These are phyloP conservation scores for Purpureocillium lavendulum DNA, from an alignment of 2,329 filamentous ascomycete genomes.

Conservation along the genomic window DNA sequence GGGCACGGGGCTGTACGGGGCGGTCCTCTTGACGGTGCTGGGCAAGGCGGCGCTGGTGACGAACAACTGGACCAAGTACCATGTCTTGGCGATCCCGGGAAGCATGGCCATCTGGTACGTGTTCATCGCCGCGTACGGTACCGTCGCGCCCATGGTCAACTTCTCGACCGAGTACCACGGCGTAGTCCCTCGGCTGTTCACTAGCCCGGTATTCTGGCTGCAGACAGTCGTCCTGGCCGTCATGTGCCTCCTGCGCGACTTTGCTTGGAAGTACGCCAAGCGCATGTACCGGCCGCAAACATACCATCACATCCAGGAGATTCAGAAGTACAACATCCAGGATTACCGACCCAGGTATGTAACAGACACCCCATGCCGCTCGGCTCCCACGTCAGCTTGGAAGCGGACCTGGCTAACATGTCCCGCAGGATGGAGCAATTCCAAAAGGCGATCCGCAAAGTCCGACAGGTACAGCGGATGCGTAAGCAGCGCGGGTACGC, in stretches of 20 bases:
- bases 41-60: slow-evolving; percentile 92
- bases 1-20: slow-evolving; percentile 90
- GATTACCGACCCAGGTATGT: slow-evolving; percentile 89
- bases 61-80: slow-evolving; percentile 98
- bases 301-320: slow-evolving; percentile 98
- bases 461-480: slow-evolving; percentile 97
- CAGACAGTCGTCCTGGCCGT: slow-evolving; percentile 75
- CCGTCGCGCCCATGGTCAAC: slow-evolving; percentile 70
- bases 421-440: slow-evolving; percentile 88
- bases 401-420: not conserved
- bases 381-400: not conserved
- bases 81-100: slow-evolving; percentile 88
- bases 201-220: slow-evolving; percentile 81
- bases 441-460: slow-evolving; percentile 98
- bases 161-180: slow-evolving; percentile 82
- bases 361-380: too few relatives aligned
- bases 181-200: slow-evolving; percentile 72
- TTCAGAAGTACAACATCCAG: slow-evolving; percentile 99
- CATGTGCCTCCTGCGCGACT: slow-evolving; percentile 78
- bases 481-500: slow-evolving; percentile 98
- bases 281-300: slow-evolving; percentile 94
- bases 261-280: slow-evolving; percentile 95
- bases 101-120: slow-evolving; percentile 86
- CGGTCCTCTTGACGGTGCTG: slow-evolving; percentile 86
- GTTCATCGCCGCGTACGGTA: slow-evolving; percentile 82